These are phyloP conservation scores for Candolleomyces eurysporus DNA, from an alignment of 768 basidiomycete genomes.

Conservation along the genomic window DNA sequence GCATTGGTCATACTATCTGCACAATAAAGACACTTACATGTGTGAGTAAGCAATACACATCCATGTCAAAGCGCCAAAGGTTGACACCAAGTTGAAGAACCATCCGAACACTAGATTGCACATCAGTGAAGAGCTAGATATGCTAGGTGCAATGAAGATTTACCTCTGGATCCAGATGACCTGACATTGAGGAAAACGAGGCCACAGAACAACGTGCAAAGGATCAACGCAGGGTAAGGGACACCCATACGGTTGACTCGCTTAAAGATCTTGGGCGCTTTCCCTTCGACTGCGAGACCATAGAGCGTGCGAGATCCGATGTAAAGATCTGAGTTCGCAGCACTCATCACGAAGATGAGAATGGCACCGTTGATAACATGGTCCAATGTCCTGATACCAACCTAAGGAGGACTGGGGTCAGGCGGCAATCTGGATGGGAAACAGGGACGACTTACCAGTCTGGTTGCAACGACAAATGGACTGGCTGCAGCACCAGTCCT, in stretches of 20 bases:
- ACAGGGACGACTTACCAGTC: conserved; percentile 22
- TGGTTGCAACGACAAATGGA: conserved; percentile 58
- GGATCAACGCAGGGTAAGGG: conserved; percentile 48
- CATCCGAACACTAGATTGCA: conserved; percentile 45
- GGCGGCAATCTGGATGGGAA: neutral
- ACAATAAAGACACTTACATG: conserved; percentile 36
- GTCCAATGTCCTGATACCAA: conserved; percentile 56
- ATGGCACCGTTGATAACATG: conserved; percentile 67
- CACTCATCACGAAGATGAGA: conserved; percentile 62
- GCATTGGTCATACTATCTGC: neutral
- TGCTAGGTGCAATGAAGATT: conserved; percentile 20
- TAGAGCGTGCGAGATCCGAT: conserved; percentile 49
- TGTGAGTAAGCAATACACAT: conserved; percentile 56
- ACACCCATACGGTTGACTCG: conserved; percentile 45
- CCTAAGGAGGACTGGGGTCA: conserved; percentile 21
- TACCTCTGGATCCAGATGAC: conserved; percentile 50
- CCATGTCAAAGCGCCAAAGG: conserved; percentile 49
- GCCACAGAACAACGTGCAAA: conserved; percentile 54
- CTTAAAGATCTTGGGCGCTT: conserved; percentile 44
- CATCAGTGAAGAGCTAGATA: conserved; percentile 15
- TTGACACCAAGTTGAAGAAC: conserved; percentile 49
- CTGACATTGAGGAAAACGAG: conserved; percentile 60
- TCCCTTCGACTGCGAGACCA: conserved; percentile 48
- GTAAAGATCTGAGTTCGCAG: conserved; percentile 63
- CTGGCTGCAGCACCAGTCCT: conserved; percentile 58